Base-by-base conservation (phyloP, 768 basidiomycete genomes). In the Suillus discolor region DNA sequence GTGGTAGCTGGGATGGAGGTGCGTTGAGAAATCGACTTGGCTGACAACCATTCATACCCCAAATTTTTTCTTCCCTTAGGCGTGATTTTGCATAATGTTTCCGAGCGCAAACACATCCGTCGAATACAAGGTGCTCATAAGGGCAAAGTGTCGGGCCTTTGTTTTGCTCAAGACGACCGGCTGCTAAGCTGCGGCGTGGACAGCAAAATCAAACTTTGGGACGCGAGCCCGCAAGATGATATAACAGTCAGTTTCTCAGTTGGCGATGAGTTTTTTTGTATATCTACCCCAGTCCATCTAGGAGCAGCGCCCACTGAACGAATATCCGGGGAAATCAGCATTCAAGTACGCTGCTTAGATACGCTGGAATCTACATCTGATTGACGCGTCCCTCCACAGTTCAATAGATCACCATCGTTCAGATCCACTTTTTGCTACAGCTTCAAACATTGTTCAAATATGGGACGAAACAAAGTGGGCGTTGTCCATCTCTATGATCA, bases 381-480 rank as follows among this genome's bases (percentile, higher is more conserved):
- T 42, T n/a, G 3, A 42, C 11, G 2, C 18, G 11, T 60, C 6
- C 18, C 55, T 63, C 44, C 41, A 8, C 71, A 97, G 96, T 73
- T 91, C 92, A 53, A 93, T 99, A 77, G 95, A 98, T 71, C 97
- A 98, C 73, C 97, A 99, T 74, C 86, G 91, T 55, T 87, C 87
- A 42, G 92, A 96, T 65, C 82, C 90, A n/a, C 77, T 95, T 5
- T 99, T 99, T 71, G 97, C 96, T 0, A 96, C 97, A 0, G 96
- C 95, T 2, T 97, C 95, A 0, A 94, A 91, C 70, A 85, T 87
- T 57, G 96, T 99, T 8, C 97, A 99, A 75, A 85, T 99, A 69
- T 99, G 97, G 97, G 97, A 99, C 71, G 95, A 98, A 78, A 96
- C 91, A 44, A 94, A 94, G 93, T 94, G 63, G n/a, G 88, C 2